Conservation (phyloP, 345 rosid genomes). For the Arabidopsis arenosa region DNA sequence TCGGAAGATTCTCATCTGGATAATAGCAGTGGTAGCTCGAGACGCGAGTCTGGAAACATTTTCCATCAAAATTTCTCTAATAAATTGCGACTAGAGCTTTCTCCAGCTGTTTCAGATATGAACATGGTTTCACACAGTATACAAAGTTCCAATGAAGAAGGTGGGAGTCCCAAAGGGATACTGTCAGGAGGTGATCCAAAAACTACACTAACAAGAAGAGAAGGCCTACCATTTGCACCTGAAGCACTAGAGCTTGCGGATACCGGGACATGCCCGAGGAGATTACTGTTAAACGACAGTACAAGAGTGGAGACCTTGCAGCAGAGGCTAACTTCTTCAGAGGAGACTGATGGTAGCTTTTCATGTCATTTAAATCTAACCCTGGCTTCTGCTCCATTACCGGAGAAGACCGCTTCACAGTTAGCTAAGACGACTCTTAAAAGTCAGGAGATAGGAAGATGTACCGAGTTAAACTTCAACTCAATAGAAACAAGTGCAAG, state of each 20-base stretch:
- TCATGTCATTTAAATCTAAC: constrained; percentile 85
- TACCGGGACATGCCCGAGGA: constrained; percentile 70
- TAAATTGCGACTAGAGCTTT: constrained; percentile 77
- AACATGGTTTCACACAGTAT: constrained; percentile 79
- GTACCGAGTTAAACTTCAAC: constrained; percentile 39
- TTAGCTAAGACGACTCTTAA: constrained; percentile 49
- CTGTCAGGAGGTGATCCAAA: constrained; percentile 58
- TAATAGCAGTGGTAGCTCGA: constrained; percentile 61
- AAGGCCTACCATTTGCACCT: constrained; percentile 54
- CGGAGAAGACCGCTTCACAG: constrained; percentile 52
- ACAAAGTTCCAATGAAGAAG: constrained; percentile 82
- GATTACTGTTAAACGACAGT: constrained; percentile 49
- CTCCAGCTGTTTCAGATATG: constrained; percentile 82
- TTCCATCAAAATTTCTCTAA: constrained; percentile 77
- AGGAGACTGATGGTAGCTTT: constrained; percentile 72
- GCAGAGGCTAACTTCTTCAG: constrained; percentile 56
- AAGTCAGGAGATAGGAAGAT: constrained; percentile 49
- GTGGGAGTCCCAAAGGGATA: constrained; percentile 56
- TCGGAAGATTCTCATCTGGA: constrained; percentile 65
- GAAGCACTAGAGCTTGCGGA: constrained; percentile 81
- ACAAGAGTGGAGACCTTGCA: constrained; percentile 48
- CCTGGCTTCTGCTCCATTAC: constrained; percentile 82
- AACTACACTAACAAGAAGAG: constrained; percentile 53
- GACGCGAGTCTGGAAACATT: constrained; percentile 66
- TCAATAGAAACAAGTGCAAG: constrained; percentile 32